Conservation (phyloP, 139 green algal genomes). For the Spirogloea muscicola region DNA sequence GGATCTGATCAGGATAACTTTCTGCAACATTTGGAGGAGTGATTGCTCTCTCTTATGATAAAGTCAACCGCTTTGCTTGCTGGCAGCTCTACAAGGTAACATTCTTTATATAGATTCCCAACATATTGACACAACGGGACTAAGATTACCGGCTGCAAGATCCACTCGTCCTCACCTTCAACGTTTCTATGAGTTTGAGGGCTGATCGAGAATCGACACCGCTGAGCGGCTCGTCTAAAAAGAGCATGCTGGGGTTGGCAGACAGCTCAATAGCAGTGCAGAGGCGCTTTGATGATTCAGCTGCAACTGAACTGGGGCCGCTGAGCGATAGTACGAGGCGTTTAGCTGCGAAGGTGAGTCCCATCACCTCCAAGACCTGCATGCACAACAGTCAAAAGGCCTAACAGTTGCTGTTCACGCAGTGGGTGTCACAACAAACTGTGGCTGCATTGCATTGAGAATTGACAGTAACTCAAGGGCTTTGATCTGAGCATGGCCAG, state of each 20-base stretch:
- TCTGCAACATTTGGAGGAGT: no score
- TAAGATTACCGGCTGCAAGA: background rate
- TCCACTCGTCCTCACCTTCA: no score
- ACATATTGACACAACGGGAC: background rate
- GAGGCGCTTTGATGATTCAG: constrained; percentile 83
- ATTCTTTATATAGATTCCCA: background rate
- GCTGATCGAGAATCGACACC: background rate
- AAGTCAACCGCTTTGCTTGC: no score
- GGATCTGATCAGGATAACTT: no score
- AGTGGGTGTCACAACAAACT: no score
- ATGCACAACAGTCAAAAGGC: background rate
- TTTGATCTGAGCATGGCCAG: no score
- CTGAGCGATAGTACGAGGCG: background rate
- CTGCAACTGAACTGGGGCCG: background rate
- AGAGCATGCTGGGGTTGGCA: constrained; percentile 7
- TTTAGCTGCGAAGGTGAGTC: background rate
- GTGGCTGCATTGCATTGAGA: no score
- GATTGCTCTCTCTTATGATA: no score
- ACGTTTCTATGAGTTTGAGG: background rate
- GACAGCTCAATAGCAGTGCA: constrained; percentile 6
- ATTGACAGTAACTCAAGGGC: no score
- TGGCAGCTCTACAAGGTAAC: no score
- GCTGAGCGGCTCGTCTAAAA: background rate
- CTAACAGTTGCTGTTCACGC: no score
- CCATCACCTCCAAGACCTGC: constrained; percentile 15